Evolutionary conservation across 2,329 filamentous ascomycete species (phyloP).

Genomic region (Aspergillus sp.): DNA sequence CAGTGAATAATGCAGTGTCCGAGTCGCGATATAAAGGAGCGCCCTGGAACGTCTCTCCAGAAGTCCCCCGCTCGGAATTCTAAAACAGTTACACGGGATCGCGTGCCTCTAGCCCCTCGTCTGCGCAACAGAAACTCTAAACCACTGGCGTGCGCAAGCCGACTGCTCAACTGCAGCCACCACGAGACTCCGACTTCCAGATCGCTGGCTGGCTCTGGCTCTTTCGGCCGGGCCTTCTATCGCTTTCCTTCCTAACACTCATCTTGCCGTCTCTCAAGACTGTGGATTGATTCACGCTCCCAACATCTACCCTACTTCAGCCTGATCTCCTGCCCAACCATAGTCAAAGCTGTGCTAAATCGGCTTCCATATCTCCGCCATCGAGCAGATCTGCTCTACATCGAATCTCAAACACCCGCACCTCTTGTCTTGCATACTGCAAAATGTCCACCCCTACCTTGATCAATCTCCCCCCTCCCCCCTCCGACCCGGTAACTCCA

Average conservation of each 20-base stretch:
- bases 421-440: not conserved
- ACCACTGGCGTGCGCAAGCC: no score
- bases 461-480: conserved; percentile 80
- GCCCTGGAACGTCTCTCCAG: no score
- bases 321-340: conserved; percentile 7
- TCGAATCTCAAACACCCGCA: not conserved
- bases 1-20: not conserved
- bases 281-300: not conserved
- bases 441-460: conserved; percentile 60
- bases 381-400: not conserved
- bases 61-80: not conserved
- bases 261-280: not conserved
- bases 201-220: no score
- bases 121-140: no score
- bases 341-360: not conserved
- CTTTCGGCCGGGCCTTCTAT: not conserved
- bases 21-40: no score
- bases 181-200: no score
- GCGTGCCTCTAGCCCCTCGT: not conserved
- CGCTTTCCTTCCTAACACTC: not conserved
- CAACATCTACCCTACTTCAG: not conserved
- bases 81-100: not conserved
- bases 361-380: not conserved
- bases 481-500: conserved; percentile 80
- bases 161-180: not conserved